Evolutionary conservation across 2,329 filamentous ascomycete species (phyloP).

Genomic region (Penicillium sp.): DNA sequence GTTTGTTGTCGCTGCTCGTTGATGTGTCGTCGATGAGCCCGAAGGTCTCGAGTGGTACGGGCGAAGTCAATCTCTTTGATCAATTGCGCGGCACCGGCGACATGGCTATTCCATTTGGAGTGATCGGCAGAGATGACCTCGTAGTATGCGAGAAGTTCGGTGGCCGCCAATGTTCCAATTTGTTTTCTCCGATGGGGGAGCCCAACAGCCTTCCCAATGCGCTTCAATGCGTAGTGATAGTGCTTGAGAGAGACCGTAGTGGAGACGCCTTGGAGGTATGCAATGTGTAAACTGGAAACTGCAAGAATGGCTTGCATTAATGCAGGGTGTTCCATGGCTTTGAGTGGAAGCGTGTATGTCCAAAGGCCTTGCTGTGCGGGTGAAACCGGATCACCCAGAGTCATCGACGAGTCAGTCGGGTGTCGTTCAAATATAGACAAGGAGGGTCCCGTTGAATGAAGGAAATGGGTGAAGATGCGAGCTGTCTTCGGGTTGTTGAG

Average conservation of each 20-base stretch:
- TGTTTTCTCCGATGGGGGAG: slow-evolving; percentile 67
- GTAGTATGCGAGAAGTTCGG: slow-evolving; percentile 82
- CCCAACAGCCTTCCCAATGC: slow-evolving; percentile 72
- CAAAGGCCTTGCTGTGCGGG: slow-evolving; percentile 58
- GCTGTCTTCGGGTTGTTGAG: slow-evolving; percentile 77
- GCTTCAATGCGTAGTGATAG: slow-evolving; percentile 79
- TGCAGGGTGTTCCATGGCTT: slow-evolving; percentile 80
- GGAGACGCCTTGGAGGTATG: slow-evolving; percentile 71
- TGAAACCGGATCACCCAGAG: slow-evolving; percentile 63
- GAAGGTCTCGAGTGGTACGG: slow-evolving; percentile 68
- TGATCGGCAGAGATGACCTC: slow-evolving; percentile 95
- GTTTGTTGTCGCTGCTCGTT: slow-evolving; percentile 31
- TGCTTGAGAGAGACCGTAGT: slow-evolving; percentile 83
- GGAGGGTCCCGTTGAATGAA: slow-evolving; percentile 80
- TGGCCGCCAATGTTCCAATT: slow-evolving; percentile 81
- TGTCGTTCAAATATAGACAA: slow-evolving; percentile 86
- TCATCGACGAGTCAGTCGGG: slow-evolving; percentile 67
- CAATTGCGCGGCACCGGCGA: slow-evolving; percentile 78
- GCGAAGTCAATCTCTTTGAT: slow-evolving; percentile 78
- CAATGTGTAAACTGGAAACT: slow-evolving; percentile 80
- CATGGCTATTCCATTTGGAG: slow-evolving; percentile 90
- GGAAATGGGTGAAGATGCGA: slow-evolving; percentile 85
- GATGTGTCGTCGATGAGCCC: slow-evolving; percentile 59
- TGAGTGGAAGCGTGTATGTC: slow-evolving; percentile 76
- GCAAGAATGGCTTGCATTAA: slow-evolving; percentile 89